These are phyloP conservation scores for sunflower (Helianthus annuus) DNA, from an alignment of 129 eudicot genomes.

Conservation along the genomic window DNA sequence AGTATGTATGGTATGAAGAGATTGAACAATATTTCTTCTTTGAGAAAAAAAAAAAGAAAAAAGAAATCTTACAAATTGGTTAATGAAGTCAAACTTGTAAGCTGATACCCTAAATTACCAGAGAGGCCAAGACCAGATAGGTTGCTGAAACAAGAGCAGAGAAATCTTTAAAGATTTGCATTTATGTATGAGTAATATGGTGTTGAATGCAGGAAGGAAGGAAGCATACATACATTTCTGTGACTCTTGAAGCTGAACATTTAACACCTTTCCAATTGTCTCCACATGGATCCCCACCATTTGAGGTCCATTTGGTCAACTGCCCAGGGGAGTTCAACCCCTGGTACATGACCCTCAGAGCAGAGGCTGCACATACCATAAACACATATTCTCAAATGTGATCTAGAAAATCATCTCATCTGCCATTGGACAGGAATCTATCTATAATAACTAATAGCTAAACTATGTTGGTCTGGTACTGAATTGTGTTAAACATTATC, in stretches of 20 bases:
- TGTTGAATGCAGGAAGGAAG: neutral
- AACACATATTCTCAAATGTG: no score
- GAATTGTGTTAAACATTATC: no score
- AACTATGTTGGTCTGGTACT: no score
- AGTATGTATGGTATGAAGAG: neutral
- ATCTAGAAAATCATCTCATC: no score
- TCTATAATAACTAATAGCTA: no score
- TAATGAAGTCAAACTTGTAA: slow-evolving; percentile 59
- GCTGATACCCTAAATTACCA: slow-evolving; percentile 74
- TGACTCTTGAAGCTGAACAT: slow-evolving; percentile 84
- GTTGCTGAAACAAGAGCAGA: slow-evolving; percentile 41
- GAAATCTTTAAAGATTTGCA: no score
- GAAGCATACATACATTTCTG: slow-evolving; percentile 49
- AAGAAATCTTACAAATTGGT: slow-evolving; percentile 59
- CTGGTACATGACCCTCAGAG: slow-evolving; percentile 56
- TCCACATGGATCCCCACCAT: slow-evolving; percentile 90
- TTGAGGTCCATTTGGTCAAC: slow-evolving; percentile 72
- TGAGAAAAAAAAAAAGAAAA: no score
- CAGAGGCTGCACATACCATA: slow-evolving; percentile 41
- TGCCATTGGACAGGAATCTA: no score
- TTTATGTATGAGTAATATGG: neutral
- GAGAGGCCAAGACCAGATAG: slow-evolving; percentile 73
- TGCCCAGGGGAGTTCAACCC: slow-evolving; percentile 68
- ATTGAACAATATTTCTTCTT: no score
- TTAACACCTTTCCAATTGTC: slow-evolving; percentile 88